These are phyloP conservation scores for Mycosphaerella sp. DNA, from an alignment of 2,329 filamentous ascomycete species.

Conservation along the genomic window DNA sequence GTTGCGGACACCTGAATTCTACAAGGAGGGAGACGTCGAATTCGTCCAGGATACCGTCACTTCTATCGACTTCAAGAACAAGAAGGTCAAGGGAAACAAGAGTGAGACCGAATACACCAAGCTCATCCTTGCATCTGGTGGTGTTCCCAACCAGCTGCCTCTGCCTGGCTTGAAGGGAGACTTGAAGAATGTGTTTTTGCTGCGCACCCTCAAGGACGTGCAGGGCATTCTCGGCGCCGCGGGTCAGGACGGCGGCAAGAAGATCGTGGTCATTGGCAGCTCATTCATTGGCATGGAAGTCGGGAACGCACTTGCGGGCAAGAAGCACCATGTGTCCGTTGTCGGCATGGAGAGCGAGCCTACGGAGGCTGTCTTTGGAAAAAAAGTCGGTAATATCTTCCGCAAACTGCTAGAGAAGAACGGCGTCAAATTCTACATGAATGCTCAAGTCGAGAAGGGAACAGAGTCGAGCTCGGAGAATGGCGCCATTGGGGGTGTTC, in stretches of 20 bases:
- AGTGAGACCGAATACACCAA: constrained; percentile 77
- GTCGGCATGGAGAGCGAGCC: constrained; percentile 84
- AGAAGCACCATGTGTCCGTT: constrained; percentile 77
- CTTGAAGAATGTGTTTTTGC: constrained; percentile 77
- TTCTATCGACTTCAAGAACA: constrained; percentile 66
- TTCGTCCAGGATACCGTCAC: constrained; percentile 55
- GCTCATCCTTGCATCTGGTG: constrained; percentile 84
- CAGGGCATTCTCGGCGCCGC: constrained; percentile 73
- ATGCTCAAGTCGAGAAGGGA: constrained; percentile 75
- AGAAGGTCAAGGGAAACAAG: constrained; percentile 66
- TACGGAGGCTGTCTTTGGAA: constrained; percentile 78
- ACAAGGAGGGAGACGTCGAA: constrained; percentile 55
- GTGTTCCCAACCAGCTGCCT: constrained; percentile 67
- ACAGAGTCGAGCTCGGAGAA: constrained; percentile 61
- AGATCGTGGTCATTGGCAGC: constrained; percentile 84
- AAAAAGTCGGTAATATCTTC: constrained; percentile 72
- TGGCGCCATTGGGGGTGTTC: constrained; percentile 69
- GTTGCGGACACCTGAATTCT: constrained; percentile 72
- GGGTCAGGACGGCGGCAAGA: constrained; percentile 73
- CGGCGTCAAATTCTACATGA: constrained; percentile 82
- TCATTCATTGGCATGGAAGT: constrained; percentile 99
- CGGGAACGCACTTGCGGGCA: constrained; percentile 68
- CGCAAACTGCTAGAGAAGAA: constrained; percentile 73
- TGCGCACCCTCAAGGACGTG: constrained; percentile 71
- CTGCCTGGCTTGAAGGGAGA: constrained; percentile 75